A percentile compares a stretch with the other conserved stretches of the same genome.
These are phyloP conservation scores for Thermomyces lanuginosus DNA, from an alignment of 2,329 filamentous ascomycete genomes.

Conservation along the genomic window DNA sequence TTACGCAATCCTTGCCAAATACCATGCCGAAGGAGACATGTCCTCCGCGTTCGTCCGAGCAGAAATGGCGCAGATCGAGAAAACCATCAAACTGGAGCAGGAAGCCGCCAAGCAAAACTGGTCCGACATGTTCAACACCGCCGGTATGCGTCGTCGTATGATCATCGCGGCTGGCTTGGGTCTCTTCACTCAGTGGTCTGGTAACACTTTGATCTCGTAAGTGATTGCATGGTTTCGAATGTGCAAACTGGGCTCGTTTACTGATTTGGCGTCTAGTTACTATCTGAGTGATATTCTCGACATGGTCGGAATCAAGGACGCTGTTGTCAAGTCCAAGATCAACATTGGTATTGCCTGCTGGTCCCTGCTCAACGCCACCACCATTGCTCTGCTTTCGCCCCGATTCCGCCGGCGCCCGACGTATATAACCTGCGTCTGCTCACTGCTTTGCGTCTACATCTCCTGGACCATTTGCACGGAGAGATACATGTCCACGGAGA, in stretches of 20 bases:
- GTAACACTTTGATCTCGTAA: slow-evolving; percentile 27
- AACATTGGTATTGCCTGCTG: slow-evolving; percentile 25
- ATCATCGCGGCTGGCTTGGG: slow-evolving; percentile 23
- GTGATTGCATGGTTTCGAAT: slow-evolving; percentile 16
- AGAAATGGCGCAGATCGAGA: slow-evolving; percentile 45
- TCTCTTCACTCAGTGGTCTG: slow-evolving; percentile 24
- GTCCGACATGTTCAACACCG: slow-evolving; percentile 16
- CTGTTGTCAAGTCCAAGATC: slow-evolving; percentile 24
- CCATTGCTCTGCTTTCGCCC: slow-evolving; percentile 24
- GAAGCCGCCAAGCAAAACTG: slow-evolving; percentile 21
- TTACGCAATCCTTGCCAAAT: slow-evolving; percentile 20
- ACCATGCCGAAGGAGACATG: slow-evolving; percentile 37
- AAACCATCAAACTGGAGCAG: slow-evolving; percentile 39
- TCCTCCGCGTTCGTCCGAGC: slow-evolving; percentile 39
- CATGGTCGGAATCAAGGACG: slow-evolving; percentile 23
- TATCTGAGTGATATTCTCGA: slow-evolving; percentile 17
- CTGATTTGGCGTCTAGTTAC: slow-evolving; percentile 15
- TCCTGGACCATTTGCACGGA: slow-evolving; percentile 37
- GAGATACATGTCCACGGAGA: slow-evolving; percentile 18
- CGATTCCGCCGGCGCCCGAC: slow-evolving; percentile 30
- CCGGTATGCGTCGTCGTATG: slow-evolving; percentile 22
- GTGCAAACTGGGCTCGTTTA: slow-evolving; percentile 2
- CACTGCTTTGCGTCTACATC: slow-evolving; percentile 38
- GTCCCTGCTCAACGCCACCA: slow-evolving; percentile 23
- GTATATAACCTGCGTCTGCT: slow-evolving; percentile 34